phyloP scores from a whole-genome alignment of 805 yeast genomes.

The Millerozyma miso region DNA sequence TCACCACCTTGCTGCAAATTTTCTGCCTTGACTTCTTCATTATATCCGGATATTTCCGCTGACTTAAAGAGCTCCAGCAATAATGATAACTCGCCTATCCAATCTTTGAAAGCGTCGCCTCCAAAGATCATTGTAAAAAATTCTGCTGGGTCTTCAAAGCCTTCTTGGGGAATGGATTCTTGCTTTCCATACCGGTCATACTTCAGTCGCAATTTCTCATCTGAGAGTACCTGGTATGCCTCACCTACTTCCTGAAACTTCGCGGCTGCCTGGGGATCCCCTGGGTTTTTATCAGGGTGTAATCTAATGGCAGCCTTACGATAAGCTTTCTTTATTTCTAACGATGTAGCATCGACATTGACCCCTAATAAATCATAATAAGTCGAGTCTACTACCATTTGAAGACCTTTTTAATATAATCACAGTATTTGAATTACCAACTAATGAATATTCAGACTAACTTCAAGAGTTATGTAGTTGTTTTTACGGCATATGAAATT shows the following conservation, averaged over 20 bases:
- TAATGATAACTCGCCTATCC: constrained; percentile 79
- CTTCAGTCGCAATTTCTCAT: constrained; percentile 55
- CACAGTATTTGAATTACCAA: not conserved
- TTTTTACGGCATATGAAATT: not conserved
- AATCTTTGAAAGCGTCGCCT: constrained; percentile 72
- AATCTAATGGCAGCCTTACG: constrained; percentile 40
- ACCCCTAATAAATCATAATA: constrained; percentile 38
- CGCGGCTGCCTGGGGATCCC: constrained; percentile 42
- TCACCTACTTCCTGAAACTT: constrained; percentile 50
- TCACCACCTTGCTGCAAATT: constrained; percentile 18
- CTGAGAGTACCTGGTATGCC: constrained; percentile 76
- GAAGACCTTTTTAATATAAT: not conserved
- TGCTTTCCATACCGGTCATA: constrained; percentile 77
- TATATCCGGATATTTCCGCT: constrained; percentile 38
- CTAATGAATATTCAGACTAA: not conserved
- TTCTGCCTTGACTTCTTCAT: constrained; percentile 22
- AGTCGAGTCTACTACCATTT: constrained; percentile 43
- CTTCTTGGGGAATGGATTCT: constrained; percentile 55
- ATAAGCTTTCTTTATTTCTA: constrained; percentile 43
- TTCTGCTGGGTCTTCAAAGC: constrained; percentile 79
- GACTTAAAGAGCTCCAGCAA: constrained; percentile 38
- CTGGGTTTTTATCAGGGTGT: constrained; percentile 46
- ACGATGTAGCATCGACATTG: constrained; percentile 33
- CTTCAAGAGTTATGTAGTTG: not conserved
- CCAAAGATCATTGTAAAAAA: constrained; percentile 83